Conservation (phyloP, 495 filamentous ascomycete species). For the Penicillium robsamsonii region DNA sequence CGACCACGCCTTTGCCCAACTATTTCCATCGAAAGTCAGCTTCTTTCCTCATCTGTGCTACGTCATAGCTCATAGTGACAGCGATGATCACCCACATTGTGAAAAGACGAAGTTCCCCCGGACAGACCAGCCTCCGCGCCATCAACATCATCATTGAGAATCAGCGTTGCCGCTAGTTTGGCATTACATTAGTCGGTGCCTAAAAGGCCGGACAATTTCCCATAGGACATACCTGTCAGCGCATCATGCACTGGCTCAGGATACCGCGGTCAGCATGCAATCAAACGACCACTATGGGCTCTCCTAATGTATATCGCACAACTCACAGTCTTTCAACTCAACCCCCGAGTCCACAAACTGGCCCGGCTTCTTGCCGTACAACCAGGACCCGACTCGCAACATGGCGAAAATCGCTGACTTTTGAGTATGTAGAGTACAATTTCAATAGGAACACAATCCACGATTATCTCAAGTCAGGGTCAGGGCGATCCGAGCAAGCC, state of each 20-base stretch:
- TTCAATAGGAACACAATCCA: slow-evolving; percentile 2
- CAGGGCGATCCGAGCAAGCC: slow-evolving; percentile 7
- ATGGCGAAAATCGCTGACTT: slow-evolving; percentile 23
- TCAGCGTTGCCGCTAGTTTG: slow-evolving; percentile 52
- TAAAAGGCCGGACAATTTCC: background rate
- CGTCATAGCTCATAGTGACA: slow-evolving; percentile 12
- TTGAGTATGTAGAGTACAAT: slow-evolving; percentile 7
- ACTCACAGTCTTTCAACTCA: slow-evolving; percentile 60
- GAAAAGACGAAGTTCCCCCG: slow-evolving; percentile 80
- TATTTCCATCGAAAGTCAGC: slow-evolving; percentile 32
- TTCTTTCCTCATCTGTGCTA: background rate
- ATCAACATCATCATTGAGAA: slow-evolving; percentile 94
- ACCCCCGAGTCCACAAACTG: slow-evolving; percentile 58
- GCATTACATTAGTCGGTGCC: background rate
- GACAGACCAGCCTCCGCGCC: slow-evolving; percentile 73
- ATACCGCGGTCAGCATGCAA: slow-evolving; percentile 22
- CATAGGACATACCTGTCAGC: slow-evolving; percentile 51
- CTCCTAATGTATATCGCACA: background rate
- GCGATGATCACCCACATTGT: slow-evolving; percentile 54
- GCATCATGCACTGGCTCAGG: slow-evolving; percentile 58
- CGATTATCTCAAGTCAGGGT: slow-evolving; percentile 14
- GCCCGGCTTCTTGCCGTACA: slow-evolving; percentile 54
- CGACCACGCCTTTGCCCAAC: slow-evolving; percentile 76
- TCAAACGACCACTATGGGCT: background rate
- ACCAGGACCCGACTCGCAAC: slow-evolving; percentile 54